Evolutionary conservation across 192 early-diverging fungal species (phyloP).

Genomic region (Chytriomyces confervae): DNA sequence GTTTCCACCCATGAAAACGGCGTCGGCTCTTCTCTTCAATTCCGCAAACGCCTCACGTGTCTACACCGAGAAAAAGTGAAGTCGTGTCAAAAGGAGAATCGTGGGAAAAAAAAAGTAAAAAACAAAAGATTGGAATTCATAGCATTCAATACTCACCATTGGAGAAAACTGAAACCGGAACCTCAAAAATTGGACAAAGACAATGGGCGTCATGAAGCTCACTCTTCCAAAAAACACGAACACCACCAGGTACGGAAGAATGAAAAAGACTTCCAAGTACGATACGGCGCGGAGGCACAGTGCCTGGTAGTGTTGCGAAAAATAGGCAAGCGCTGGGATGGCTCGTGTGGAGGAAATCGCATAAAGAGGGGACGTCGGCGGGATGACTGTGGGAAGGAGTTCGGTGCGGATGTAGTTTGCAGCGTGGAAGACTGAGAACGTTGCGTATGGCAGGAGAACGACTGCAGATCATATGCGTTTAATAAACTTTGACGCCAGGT

Average conservation of each 20-base stretch:
- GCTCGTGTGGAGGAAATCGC: conserved; percentile 55
- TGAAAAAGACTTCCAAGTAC: conserved; percentile 70
- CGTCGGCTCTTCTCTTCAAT: conserved; percentile 36
- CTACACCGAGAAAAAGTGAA: not conserved
- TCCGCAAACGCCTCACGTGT: conserved; percentile 43
- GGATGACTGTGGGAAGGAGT: conserved; percentile 69
- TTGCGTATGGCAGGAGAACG: conserved; percentile 75
- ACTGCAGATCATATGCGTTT: conserved; percentile 46
- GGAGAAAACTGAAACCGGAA: conserved; percentile 73
- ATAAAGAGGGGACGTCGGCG: conserved; percentile 45
- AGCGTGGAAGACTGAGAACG: conserved; percentile 79
- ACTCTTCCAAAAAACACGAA: conserved; percentile 52
- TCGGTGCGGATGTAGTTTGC: conserved; percentile 73
- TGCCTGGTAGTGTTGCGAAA: conserved; percentile 61
- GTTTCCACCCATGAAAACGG: conserved; percentile 17
- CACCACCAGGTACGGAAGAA: conserved; percentile 67
- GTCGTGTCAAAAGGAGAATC: not conserved
- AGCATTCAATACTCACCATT: conserved; percentile 26
- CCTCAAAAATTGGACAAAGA: conserved; percentile 74
- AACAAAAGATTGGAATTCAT: not conserved
- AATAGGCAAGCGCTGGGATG: conserved; percentile 57
- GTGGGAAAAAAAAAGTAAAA: conserved; percentile 1
- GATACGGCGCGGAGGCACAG: conserved; percentile 68
- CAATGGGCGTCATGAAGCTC: conserved; percentile 61
- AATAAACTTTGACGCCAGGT: not conserved